Percentiles rank a stretch among this genome's conserved stretches.
These are phyloP conservation scores for Pichia cabralensis DNA, from an alignment of 805 yeast genomes.

Conservation along the genomic window DNA sequence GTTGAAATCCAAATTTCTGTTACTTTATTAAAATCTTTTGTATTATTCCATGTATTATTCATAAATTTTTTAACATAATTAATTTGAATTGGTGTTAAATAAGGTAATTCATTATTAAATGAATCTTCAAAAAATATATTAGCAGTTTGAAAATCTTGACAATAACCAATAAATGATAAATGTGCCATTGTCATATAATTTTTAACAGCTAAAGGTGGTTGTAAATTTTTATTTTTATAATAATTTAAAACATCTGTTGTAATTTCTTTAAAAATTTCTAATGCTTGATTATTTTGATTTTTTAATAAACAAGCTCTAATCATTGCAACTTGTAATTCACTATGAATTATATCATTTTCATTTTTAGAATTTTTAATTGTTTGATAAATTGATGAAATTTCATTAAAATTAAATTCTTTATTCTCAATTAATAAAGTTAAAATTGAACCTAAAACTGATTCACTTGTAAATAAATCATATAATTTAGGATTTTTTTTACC, in stretches of 20 bases:
- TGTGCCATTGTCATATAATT: constrained; percentile 64
- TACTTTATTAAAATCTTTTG: constrained; percentile 47
- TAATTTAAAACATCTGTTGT: constrained; percentile 36
- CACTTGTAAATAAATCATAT: constrained; percentile 41
- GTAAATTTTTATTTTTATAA: constrained; percentile 12
- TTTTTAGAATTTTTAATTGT: constrained; percentile 22
- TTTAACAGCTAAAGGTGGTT: constrained; percentile 25
- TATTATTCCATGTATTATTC: constrained; percentile 45
- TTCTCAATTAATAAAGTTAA: constrained; percentile 56
- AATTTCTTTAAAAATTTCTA: constrained; percentile 49
- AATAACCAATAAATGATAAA: constrained; percentile 66
- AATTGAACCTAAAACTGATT: constrained; percentile 57
- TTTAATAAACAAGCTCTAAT: constrained; percentile 61
- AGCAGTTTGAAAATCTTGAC: constrained; percentile 61
- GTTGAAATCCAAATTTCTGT: constrained; percentile 53
- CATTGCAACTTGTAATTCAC: constrained; percentile 55
- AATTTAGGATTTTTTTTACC: constrained; percentile 35
- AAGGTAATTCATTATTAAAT: constrained; percentile 56
- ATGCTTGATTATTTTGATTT: constrained; percentile 52
- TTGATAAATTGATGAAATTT: constrained; percentile 45
- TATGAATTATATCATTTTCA: constrained; percentile 20
- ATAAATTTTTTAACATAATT: constrained; percentile 59
- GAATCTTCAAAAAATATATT: constrained; percentile 68
- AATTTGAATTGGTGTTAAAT: constrained; percentile 58
- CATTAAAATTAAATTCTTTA: constrained; percentile 49